phyloP scores from a whole-genome alignment of 2,329 filamentous ascomycete genomes.

The Pseudogymnoascus verrucosus region DNA sequence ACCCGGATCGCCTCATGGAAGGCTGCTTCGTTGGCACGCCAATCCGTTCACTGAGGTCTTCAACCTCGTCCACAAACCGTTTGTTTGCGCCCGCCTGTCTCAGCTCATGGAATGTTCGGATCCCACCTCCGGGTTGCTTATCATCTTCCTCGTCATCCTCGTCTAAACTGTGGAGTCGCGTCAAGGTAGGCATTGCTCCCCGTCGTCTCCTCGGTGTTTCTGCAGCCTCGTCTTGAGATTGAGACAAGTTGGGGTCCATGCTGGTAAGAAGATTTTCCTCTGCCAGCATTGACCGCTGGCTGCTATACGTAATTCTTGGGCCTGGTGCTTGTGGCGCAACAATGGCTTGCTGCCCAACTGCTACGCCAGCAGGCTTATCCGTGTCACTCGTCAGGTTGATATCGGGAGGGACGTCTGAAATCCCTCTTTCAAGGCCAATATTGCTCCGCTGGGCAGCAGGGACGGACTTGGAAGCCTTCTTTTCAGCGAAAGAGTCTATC shows the following conservation, averaged over 20 bases:
- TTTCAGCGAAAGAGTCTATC: slow-evolving; percentile 28
- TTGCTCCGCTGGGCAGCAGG: slow-evolving; percentile 11
- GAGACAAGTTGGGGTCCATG: background rate
- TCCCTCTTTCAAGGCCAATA: slow-evolving; percentile 10
- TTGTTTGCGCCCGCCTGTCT: slow-evolving; percentile 59
- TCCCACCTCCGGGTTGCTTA: slow-evolving; percentile 30
- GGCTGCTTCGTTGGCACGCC: slow-evolving; percentile 40
- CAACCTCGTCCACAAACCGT: slow-evolving; percentile 57
- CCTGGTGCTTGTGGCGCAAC: slow-evolving; percentile 13
- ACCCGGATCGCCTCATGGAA: slow-evolving; percentile 48
- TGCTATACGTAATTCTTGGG: slow-evolving; percentile 27
- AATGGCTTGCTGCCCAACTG: background rate
- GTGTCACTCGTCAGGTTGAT: background rate
- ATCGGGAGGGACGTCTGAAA: background rate
- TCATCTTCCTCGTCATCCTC: slow-evolving; percentile 25
- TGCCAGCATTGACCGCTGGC: slow-evolving; percentile 28
- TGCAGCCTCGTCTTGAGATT: slow-evolving; percentile 15
- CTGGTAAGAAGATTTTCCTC: slow-evolving; percentile 25
- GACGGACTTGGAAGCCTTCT: slow-evolving; percentile 15
- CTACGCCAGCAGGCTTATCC: background rate
- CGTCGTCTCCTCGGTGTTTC: slow-evolving; percentile 14
- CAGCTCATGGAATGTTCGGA: slow-evolving; percentile 58
- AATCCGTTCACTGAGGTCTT: slow-evolving; percentile 55
- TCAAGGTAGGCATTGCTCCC: slow-evolving; percentile 22
- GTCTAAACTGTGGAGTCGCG: slow-evolving; percentile 22